These are phyloP conservation scores for Brassica nigra DNA, from an alignment of 345 rosid species.

Conservation along the genomic window DNA sequence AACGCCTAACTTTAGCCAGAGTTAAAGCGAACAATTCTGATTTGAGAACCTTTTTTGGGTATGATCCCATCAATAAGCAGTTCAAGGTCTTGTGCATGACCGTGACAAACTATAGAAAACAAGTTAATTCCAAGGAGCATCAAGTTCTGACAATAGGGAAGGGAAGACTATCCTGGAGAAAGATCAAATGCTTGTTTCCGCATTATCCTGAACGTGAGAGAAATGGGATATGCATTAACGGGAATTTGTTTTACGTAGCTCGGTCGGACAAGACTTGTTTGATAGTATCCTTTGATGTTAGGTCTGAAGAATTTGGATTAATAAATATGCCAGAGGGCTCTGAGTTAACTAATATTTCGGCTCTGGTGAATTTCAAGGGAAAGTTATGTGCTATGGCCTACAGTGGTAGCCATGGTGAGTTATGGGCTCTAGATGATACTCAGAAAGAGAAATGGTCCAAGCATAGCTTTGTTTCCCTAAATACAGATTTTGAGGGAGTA, in stretches of 20 bases:
- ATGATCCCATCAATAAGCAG: conserved; percentile 1
- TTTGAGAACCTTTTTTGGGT: neutral
- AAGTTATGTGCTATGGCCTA: neutral
- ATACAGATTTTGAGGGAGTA: neutral
- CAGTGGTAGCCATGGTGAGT: neutral
- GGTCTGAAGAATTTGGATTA: neutral
- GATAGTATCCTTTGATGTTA: conserved; percentile 19
- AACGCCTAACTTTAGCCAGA: too few relatives aligned
- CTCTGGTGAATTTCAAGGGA: conserved; percentile 4
- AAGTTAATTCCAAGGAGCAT: neutral
- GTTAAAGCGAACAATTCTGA: too few relatives aligned
- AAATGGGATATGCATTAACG: neutral
- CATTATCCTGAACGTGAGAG: neutral
- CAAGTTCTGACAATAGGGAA: conserved; percentile 10
- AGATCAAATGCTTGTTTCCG: neutral
- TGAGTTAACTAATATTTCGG: too few relatives aligned
- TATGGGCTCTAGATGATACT: neutral
- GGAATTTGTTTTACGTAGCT: conserved; percentile 8
- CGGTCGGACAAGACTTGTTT: neutral
- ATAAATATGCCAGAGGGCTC: neutral
- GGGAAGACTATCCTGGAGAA: neutral
- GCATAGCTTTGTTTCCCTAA: neutral
- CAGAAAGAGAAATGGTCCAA: neutral
- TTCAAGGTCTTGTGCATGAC: conserved; percentile 7
- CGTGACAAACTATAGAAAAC: neutral